A percentile compares a stretch with the other conserved stretches of the same genome.
Conservation (phyloP, 1,284 basidiomycete species). For the Pisolithus thermaeus region DNA sequence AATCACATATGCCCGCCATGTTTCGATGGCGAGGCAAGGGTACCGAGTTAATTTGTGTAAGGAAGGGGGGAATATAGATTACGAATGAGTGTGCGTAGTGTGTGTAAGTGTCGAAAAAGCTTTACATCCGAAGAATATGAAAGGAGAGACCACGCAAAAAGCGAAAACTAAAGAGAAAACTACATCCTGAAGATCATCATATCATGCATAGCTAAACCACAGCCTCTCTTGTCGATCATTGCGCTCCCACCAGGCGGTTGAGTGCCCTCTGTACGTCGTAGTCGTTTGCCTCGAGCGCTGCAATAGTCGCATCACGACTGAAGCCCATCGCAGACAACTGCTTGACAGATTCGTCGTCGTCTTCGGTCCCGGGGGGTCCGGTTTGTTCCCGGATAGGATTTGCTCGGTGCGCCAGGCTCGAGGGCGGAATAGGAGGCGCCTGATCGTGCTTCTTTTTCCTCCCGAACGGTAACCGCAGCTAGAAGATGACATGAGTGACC, state of each 20-base stretch:
- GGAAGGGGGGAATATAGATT: background rate
- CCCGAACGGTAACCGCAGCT: constrained; percentile 77
- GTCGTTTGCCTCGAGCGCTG: constrained; percentile 67
- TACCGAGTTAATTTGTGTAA: background rate
- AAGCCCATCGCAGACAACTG: constrained; percentile 81
- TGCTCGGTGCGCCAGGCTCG: constrained; percentile 36
- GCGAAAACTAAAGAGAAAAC: background rate
- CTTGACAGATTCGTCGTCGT: constrained; percentile 74
- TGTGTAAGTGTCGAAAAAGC: constrained; percentile 23
- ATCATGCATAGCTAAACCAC: constrained; percentile 2
- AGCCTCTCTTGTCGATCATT: constrained; percentile 6
- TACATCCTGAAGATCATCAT: constrained; percentile 18
- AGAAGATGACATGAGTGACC: constrained; percentile 11
- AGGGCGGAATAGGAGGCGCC: constrained; percentile 39
- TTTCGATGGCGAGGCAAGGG: background rate
- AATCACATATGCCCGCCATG: background rate
- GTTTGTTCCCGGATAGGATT: constrained; percentile 43
- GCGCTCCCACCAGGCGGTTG: constrained; percentile 55
- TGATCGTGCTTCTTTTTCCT: constrained; percentile 65
- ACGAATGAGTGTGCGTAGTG: constrained; percentile 23
- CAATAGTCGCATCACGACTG: constrained; percentile 68
- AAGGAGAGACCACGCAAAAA: constrained; percentile 10
- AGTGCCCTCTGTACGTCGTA: constrained; percentile 72
- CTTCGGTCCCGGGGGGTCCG: constrained; percentile 53
- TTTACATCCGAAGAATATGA: constrained; percentile 7